Percentiles rank a stretch among this genome's conserved stretches.
Conservation (phyloP, 441 rosid genomes). For the Brassica hybrid region DNA sequence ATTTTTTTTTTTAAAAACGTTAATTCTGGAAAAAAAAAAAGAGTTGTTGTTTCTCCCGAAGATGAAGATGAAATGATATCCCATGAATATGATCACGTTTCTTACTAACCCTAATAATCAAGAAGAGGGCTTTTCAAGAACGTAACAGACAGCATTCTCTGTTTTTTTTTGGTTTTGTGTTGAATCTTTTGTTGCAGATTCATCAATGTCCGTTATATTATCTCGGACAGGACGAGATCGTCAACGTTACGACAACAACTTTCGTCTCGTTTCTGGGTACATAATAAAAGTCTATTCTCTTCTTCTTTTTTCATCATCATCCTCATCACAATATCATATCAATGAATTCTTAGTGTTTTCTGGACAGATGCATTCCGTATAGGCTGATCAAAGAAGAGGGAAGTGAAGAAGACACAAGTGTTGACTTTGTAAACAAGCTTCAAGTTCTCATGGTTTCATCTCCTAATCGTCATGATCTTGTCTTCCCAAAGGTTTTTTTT, state of each 20-base stretch:
- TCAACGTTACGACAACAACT: conserved; percentile 77
- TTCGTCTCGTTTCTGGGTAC: conserved; percentile 86
- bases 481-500: conserved; percentile 78
- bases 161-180: not conserved
- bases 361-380: conserved; percentile 67
- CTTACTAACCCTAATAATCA: conserved; percentile 17
- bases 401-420: conserved; percentile 35
- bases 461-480: conserved; percentile 67
- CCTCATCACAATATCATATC: not conserved
- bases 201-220: conserved; percentile 51
- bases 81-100: conserved; percentile 26
- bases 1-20: not conserved
- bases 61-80: conserved; percentile 21
- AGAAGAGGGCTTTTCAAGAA: conserved; percentile 29
- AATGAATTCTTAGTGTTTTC: not conserved
- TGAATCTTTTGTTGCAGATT: conserved; percentile 23
- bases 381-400: conserved; percentile 48
- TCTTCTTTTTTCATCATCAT: not conserved
- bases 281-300: not conserved
- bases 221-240: conserved; percentile 74
- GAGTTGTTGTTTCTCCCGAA: not conserved
- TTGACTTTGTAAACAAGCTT: conserved; percentile 43
- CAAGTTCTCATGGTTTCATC: conserved; percentile 76
- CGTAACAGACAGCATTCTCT: conserved; percentile 22
- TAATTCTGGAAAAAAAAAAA: conserved; percentile 12